These are phyloP conservation scores for Coemansia sp. DNA, from an alignment of 192 early-diverging fungal genomes.

Conservation along the genomic window DNA sequence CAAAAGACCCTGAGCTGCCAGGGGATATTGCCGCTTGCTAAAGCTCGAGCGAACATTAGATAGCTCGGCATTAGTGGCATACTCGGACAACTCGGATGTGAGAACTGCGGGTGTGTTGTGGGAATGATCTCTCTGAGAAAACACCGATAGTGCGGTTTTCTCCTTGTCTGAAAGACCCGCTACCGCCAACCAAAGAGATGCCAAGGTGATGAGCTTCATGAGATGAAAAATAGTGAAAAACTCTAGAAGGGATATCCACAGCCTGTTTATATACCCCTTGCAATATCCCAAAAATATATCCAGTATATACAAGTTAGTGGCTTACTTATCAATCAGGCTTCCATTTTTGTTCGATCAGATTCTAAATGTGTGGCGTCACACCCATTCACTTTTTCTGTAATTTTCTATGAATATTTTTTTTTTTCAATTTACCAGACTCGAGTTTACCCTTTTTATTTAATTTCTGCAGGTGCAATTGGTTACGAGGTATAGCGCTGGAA, in stretches of 20 bases:
- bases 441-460: no score
- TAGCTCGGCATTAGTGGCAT: conserved; percentile 20
- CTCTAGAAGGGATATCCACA: conserved; percentile 60
- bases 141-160: conserved; percentile 15
- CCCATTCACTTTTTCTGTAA: no score
- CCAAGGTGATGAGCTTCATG: background rate
- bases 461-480: no score
- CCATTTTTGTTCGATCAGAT: no score
- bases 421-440: no score
- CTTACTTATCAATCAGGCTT: no score
- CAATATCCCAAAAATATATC: no score
- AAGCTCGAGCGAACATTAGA: conserved; percentile 9
- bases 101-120: conserved; percentile 6
- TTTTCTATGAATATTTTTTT: no score
- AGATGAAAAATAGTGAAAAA: conserved; percentile 8
- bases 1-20: conserved; percentile 6
- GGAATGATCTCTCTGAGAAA: conserved; percentile 18
- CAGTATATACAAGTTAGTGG: no score
- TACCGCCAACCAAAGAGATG: background rate
- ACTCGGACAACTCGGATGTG: conserved; percentile 21
- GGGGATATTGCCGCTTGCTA: conserved; percentile 15
- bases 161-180: conserved; percentile 24
- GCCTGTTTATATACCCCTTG: conserved; percentile 16
- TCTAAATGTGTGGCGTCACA: no score
- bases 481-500: no score